phyloP scores from a whole-genome alignment of 768 basidiomycete genomes.

The Lactarius evosmus region DNA sequence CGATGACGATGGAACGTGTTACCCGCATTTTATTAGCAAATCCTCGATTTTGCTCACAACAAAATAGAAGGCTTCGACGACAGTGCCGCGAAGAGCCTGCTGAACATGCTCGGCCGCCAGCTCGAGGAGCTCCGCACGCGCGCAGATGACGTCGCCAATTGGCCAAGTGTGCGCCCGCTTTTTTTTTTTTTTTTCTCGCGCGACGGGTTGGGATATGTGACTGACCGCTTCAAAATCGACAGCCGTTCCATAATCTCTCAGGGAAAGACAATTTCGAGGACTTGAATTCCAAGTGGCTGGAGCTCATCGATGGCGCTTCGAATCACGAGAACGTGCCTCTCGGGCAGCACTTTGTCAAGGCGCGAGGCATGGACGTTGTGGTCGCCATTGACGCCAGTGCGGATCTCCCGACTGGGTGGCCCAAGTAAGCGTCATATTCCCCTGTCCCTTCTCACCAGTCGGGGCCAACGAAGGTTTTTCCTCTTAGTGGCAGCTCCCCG shows the following conservation, averaged over 20 bases:
- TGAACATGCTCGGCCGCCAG: constrained; percentile 48
- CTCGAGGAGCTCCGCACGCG: constrained; percentile 48
- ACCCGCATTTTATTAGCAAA: constrained; percentile 43
- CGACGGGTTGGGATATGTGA: background rate
- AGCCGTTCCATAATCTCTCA: constrained; percentile 53
- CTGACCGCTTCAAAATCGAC: background rate
- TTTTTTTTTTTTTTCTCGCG: too few relatives aligned
- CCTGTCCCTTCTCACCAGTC: background rate
- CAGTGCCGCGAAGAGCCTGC: constrained; percentile 40
- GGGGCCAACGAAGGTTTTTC: constrained; percentile 8
- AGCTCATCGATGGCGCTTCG: constrained; percentile 69
- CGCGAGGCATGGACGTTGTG: constrained; percentile 68
- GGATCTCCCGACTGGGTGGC: constrained; percentile 58
- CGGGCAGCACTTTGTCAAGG: constrained; percentile 65
- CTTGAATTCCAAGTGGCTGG: constrained; percentile 48
- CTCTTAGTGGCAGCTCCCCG: constrained; percentile 51
- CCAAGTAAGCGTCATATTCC: constrained; percentile 47
- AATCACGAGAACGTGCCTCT: constrained; percentile 71
- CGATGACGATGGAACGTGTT: background rate
- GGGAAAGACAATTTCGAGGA: constrained; percentile 48
- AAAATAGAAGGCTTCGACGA: constrained; percentile 41
- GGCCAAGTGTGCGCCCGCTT: constrained; percentile 51
- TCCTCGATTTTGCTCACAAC: constrained; percentile 45
- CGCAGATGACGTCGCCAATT: constrained; percentile 61
- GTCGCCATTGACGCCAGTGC: constrained; percentile 69